Evolutionary conservation across 805 yeast species (phyloP).

Genomic region (Lachancea fermentati): DNA sequence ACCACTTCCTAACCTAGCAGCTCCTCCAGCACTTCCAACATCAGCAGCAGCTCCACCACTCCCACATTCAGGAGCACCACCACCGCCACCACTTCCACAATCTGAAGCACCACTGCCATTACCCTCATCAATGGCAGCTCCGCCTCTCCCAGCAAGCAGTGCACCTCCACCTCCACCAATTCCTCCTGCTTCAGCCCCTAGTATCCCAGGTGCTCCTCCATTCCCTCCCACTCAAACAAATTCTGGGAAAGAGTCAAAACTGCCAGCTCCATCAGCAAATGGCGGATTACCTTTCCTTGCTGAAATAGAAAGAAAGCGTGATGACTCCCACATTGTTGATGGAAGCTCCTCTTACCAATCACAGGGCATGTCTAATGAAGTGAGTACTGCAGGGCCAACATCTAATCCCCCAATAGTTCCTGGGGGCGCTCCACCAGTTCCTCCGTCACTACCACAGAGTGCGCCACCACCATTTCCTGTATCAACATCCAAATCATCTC

Average conservation of each 20-base stretch:
- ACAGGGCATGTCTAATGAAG: constrained; percentile 2
- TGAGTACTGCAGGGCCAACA: constrained; percentile 13
- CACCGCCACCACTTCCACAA: constrained; percentile 11
- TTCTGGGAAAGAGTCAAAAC: too few relatives aligned
- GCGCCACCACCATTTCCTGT: constrained; percentile 19
- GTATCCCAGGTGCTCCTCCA: constrained; percentile 14
- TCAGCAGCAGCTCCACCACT: constrained; percentile 21
- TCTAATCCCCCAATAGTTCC: constrained; percentile 26
- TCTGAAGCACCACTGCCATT: constrained; percentile 23
- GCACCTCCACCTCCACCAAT: constrained; percentile 12
- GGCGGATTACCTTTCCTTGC: constrained; percentile 53
- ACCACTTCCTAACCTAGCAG: constrained; percentile 15
- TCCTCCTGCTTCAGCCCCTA: constrained; percentile 10
- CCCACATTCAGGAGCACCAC: constrained; percentile 22
- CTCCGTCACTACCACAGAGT: constrained; percentile 32
- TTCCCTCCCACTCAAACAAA: constrained; percentile 11
- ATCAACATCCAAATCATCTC: constrained; percentile 26
- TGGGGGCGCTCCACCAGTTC: constrained; percentile 24
- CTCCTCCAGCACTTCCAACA: constrained; percentile 19
- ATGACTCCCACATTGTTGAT: constrained; percentile 47
- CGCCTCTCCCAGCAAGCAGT: constrained; percentile 21
- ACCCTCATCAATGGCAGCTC: constrained; percentile 18
- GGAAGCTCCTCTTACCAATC: constrained; percentile 10
- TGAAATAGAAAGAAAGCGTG: constrained; percentile 50
- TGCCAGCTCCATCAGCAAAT: constrained; percentile 18